Evolutionary conservation across 176 grass and related monocot genomes (phyloP).

Genomic region (Eremochloa ophiuroides): DNA sequence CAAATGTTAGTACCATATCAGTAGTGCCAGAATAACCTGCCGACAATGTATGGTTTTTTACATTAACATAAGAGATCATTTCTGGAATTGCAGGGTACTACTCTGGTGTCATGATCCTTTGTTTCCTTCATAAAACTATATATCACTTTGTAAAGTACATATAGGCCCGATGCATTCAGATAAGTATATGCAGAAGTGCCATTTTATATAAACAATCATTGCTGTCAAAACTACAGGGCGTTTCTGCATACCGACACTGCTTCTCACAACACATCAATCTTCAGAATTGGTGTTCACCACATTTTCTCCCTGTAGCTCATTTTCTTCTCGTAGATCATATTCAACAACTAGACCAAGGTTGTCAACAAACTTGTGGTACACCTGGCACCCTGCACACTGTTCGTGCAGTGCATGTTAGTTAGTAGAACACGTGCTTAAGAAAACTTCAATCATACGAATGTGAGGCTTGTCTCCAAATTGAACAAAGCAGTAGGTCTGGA

Average conservation of each 20-base stretch:
- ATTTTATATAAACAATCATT: slow-evolving; percentile 19
- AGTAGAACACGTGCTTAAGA: no score
- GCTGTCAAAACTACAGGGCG: slow-evolving; percentile 13
- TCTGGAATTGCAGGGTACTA: background rate
- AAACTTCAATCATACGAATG: background rate
- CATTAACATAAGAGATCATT: slow-evolving; percentile 13
- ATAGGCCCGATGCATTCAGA: background rate
- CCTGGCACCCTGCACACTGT: slow-evolving; percentile 83
- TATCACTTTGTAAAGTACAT: background rate
- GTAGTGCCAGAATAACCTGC: background rate
- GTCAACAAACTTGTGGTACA: slow-evolving; percentile 96
- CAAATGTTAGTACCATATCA: background rate
- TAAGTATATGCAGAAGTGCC: background rate
- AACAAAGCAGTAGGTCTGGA: background rate
- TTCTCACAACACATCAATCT: slow-evolving; percentile 34
- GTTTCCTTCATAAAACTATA: background rate
- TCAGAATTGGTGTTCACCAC: slow-evolving; percentile 19
- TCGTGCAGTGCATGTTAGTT: background rate
- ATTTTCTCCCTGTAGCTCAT: slow-evolving; percentile 38
- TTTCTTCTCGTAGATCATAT: slow-evolving; percentile 70
- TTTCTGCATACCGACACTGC: slow-evolving; percentile 11
- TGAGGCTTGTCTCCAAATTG: background rate
- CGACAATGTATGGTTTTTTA: slow-evolving; percentile 22
- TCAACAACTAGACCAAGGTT: slow-evolving; percentile 95
- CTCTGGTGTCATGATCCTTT: slow-evolving; percentile 1